Evolutionary conservation across 768 basidiomycete species (phyloP), one percentile per base, ranked within the genome.

Genomic region (Solioccasus polychromus): DNA sequence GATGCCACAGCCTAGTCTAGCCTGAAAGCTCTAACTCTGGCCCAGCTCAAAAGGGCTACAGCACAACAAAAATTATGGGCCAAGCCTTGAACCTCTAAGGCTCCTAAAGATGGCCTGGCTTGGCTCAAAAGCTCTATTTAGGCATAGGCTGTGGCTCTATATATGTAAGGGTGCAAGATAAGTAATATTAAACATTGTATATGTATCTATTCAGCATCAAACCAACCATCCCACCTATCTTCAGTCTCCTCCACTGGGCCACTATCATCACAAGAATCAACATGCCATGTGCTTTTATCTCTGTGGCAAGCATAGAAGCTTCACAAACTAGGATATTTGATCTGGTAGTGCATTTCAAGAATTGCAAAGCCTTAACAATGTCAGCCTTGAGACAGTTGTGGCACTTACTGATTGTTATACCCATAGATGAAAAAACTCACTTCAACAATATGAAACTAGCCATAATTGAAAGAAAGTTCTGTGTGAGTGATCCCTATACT

Each of bases 361-460:
- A 50, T 12, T 50, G 40, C 11, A 50, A 40, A 0, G 25, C 50
- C 3, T 51, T 26, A 0, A 51, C 4, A 1, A 51, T 5, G 5
- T 51, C 5, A 3, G 45, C 35, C 35, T 50, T 50, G 35, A 50
- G 49, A 18, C 8, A 7, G 24, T 50, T 50, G 17, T 3, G 5
- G 11, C 9, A 14, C 40, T 51, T 51, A 30, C 14, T 47, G 8
- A 51, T 47, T 0, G 45, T 51, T 23, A 51, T 51, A 7, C 45
- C 40, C 3, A 15, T 31, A n/a, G 46, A 48, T 18, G 28, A 51
- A 30, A 51, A 51, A 0, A 2, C 19, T 1, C 5, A 2, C n/a
- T 51, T 36, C 1, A 22, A 47, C 0, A 36, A 51, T 2, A 47
- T 8, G 3, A 40, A 51, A n/a, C 45, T 51, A 0, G 41, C 45